Percentiles rank a stretch among this genome's conserved stretches.
Conservation (phyloP, 495 filamentous ascomycete genomes). For the Tuber melanosporum region DNA sequence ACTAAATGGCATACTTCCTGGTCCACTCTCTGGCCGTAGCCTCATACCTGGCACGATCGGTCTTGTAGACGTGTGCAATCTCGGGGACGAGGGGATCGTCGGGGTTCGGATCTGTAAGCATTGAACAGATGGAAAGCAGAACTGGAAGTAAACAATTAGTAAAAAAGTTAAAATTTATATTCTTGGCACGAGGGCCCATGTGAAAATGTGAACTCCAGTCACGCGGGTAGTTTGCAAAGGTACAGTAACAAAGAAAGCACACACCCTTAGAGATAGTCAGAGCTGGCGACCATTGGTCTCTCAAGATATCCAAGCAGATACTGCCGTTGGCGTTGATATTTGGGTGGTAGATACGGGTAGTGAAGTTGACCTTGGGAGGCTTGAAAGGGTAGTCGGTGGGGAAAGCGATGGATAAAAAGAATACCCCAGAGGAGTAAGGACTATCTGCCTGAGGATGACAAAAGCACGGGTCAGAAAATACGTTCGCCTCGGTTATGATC, state of each 20-base stretch:
- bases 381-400: conserved; percentile 99
- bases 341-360: conserved; percentile 97
- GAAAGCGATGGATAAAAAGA: conserved; percentile 98
- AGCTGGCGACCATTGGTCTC: conserved; percentile 98
- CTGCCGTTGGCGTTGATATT: conserved; percentile 99
- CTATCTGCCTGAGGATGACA: conserved; percentile 60
- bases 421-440: conserved; percentile 93
- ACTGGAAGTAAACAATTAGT: conserved; percentile 50
- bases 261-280: conserved; percentile 97
- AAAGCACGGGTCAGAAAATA: conserved; percentile 39
- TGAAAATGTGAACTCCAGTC: neutral
- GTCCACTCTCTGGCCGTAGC: conserved; percentile 97
- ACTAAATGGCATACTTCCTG: conserved; percentile 89
- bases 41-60: conserved; percentile 89
- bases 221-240: conserved; percentile 6
- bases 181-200: neutral
- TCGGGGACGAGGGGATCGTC: conserved; percentile 97
- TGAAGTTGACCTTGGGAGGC: conserved; percentile 99
- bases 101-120: conserved; percentile 98
- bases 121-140: conserved; percentile 96
- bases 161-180: neutral
- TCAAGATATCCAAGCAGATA: conserved; percentile 95
- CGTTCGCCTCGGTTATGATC: neutral
- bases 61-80: conserved; percentile 99
- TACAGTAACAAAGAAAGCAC: conserved; percentile 21